A percentile compares a stretch with the other conserved stretches of the same genome.
Evolutionary conservation across 2,329 filamentous ascomycete genomes (phyloP).

Genomic region (Exophiala dermatitidis): DNA sequence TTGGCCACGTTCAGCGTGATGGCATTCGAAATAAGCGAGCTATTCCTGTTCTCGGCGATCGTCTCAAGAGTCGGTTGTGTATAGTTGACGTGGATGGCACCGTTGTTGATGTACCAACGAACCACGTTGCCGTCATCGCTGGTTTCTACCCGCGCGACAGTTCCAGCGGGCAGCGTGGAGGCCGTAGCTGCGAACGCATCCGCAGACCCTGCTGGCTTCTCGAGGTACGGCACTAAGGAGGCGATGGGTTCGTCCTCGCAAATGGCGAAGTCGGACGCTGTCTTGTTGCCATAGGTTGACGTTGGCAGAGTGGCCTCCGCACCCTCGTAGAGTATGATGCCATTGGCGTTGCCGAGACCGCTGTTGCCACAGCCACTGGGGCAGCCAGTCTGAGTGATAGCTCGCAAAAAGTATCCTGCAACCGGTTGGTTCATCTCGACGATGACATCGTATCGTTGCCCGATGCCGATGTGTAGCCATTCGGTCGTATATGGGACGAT

Average conservation of each 20-base stretch:
- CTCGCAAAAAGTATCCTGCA: slow-evolving; percentile 39
- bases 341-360: slow-evolving; percentile 25
- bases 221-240: slow-evolving; percentile 26
- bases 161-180: slow-evolving; percentile 22
- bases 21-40: slow-evolving; percentile 14
- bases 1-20: slow-evolving; percentile 11
- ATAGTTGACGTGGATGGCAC: slow-evolving; percentile 31
- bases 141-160: slow-evolving; percentile 22
- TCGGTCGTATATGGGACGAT: slow-evolving; percentile 49
- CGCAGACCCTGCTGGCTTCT: slow-evolving; percentile 21
- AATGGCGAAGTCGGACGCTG: slow-evolving; percentile 27
- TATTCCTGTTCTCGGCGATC: slow-evolving; percentile 6
- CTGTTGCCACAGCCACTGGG: slow-evolving; percentile 21
- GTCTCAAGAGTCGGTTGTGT: slow-evolving; percentile 30
- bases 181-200: slow-evolving; percentile 28
- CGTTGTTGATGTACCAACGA: slow-evolving; percentile 33
- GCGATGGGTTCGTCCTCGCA: slow-evolving; percentile 28
- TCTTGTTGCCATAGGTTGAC: slow-evolving; percentile 26
- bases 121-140: slow-evolving; percentile 26
- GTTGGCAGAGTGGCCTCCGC: slow-evolving; percentile 25
- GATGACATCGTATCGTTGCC: slow-evolving; percentile 40
- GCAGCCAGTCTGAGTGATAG: slow-evolving; percentile 27
- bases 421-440: slow-evolving; percentile 37
- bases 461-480: slow-evolving; percentile 41
- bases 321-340: slow-evolving; percentile 27